These are phyloP conservation scores for Tolypocladium sp. DNA, from an alignment of 2,329 filamentous ascomycete genomes.

Conservation along the genomic window DNA sequence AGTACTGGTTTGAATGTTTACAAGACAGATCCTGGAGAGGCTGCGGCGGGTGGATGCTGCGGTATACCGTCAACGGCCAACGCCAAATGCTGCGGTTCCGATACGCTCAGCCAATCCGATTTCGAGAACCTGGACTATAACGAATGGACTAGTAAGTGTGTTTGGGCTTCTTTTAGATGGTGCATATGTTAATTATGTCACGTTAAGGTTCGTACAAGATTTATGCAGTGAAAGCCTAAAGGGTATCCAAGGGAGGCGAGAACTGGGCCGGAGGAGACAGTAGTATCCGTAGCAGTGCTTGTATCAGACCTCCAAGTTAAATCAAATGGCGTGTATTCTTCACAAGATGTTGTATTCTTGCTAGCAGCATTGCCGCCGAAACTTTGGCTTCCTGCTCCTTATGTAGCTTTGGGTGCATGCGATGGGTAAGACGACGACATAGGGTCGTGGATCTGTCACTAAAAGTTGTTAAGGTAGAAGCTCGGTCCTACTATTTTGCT, in stretches of 20 bases:
- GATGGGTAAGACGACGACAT: no score
- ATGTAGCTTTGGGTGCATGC: no score
- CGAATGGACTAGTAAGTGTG: neutral
- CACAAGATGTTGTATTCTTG: no score
- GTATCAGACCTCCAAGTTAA: no score
- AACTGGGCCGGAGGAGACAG: no score
- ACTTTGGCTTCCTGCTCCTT: no score
- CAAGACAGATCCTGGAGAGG: constrained; percentile 11
- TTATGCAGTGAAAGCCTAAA: neutral
- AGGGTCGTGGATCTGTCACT: no score
- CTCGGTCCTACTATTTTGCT: no score
- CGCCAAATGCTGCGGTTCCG: neutral
- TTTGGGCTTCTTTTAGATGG: neutral
- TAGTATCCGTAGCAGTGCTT: no score
- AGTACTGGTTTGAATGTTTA: constrained; percentile 40
- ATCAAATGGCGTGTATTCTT: no score
- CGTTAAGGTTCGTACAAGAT: neutral
- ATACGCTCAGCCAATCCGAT: neutral
- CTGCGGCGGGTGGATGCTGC: constrained; percentile 12
- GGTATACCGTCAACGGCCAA: neutral
- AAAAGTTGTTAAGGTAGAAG: no score
- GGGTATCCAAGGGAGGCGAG: neutral
- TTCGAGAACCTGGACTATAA: neutral
- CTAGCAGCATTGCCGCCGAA: no score
- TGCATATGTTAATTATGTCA: neutral